Evolutionary conservation across 2,329 filamentous ascomycete species (phyloP), one percentile per base, ranked within the genome.

Genomic region (Colletotrichum sp.): DNA sequence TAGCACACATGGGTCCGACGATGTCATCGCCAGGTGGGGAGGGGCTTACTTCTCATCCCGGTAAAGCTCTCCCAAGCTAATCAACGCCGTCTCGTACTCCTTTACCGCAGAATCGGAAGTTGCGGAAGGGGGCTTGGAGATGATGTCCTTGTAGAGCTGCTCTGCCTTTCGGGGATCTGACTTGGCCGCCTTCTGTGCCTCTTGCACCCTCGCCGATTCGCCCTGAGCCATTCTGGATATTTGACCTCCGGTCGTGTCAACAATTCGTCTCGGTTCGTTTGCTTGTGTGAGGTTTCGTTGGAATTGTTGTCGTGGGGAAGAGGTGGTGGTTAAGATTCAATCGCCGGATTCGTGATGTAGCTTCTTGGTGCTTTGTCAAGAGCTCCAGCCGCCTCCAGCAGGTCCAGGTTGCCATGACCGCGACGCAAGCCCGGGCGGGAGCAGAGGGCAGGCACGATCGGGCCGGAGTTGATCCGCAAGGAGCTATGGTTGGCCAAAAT

Each of bases 21-120:
- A 67, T 74, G 78, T 86, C 71, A 86, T 83, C 74, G 78, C 76
- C 25, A 69, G 66, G 66, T 60, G 48, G 39, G 58, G 52, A 32
- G 62, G 28, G 43, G 55, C 93, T 86, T 86, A 94, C 93, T 94
- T 95, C 87, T 95, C 92, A 86, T 98, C 96, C 80, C 96, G 92
- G 86, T 98, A 98, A 79, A 98, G 90, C 91, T 97, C 94, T 81
- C 97, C 97, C 83, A 99, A 88, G 79, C 94, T 95, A 82, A 98
- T 91, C 84, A 99, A 87, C 30, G 97, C 96, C 79, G 91, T 90
- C 89, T 99, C 97, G 82, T 98, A 99, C 85, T 98, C 95, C 85
- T 94, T 93, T 79, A 96, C 93, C 75, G 96, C 95, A 48, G 94
- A 92, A 85, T 99, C 97, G 77, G 91, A 93, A 75, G 93, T 97